Conservation (phyloP, 2,329 filamentous ascomycete genomes). For the Cytospora mali region DNA sequence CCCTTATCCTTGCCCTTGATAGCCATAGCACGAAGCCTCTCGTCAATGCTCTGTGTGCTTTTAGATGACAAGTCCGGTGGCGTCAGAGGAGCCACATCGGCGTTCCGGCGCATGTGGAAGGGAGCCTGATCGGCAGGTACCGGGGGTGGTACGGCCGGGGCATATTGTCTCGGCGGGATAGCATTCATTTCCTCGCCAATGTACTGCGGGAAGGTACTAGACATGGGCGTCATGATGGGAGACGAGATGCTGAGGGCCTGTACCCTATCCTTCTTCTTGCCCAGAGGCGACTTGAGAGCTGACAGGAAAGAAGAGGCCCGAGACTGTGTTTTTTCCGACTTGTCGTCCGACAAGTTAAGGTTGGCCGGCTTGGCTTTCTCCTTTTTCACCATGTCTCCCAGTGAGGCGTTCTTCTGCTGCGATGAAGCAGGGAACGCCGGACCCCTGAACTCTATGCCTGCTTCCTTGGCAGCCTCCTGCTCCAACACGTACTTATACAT, state of each 20-base stretch:
- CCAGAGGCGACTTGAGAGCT: conserved; percentile 62
- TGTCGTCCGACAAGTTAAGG: conserved; percentile 49
- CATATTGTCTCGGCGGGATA: conserved; percentile 61
- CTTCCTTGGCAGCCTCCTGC: conserved; percentile 72
- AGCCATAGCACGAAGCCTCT: conserved; percentile 48
- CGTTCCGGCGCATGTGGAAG: conserved; percentile 37
- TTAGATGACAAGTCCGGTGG: conserved; percentile 48
- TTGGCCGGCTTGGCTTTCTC: conserved; percentile 52
- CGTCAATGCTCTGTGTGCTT: conserved; percentile 58
- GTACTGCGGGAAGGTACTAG: conserved; percentile 58
- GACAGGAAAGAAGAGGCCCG: conserved; percentile 62
- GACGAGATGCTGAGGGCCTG: conserved; percentile 63
- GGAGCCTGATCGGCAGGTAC: conserved; percentile 52
- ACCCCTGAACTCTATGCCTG: conserved; percentile 52
- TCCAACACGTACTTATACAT: conserved; percentile 93
- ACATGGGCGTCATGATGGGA: conserved; percentile 66
- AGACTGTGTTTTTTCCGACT: conserved; percentile 56
- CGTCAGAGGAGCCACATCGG: conserved; percentile 46
- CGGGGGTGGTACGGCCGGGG: conserved; percentile 59
- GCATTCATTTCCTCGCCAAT: conserved; percentile 59
- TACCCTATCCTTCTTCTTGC: conserved; percentile 55
- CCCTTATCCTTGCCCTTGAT: conserved; percentile 27
- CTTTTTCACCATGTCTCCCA: conserved; percentile 44
- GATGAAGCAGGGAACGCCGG: conserved; percentile 41
- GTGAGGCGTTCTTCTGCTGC: conserved; percentile 35